Evolutionary conservation across 164 flowering plant species (phyloP).

Genomic region (Piper longum): DNA sequence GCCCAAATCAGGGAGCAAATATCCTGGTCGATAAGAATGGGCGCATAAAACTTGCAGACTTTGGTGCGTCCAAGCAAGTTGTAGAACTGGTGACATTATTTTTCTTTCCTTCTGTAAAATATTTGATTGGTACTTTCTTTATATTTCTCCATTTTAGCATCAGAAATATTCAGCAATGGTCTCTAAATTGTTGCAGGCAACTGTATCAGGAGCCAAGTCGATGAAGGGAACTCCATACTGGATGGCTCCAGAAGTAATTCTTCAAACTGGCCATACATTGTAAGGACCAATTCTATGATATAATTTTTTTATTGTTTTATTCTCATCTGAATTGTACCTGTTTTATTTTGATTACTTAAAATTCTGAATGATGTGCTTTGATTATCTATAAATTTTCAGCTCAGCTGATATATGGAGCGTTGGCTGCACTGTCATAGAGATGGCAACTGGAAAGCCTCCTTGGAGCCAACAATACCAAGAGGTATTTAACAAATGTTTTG

Average conservation of each 20-base stretch:
- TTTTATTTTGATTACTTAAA: too few relatives aligned
- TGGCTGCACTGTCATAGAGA: constrained; percentile 97
- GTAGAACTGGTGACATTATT: constrained; percentile 64
- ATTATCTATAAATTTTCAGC: constrained; percentile 17
- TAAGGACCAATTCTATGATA: constrained; percentile 22
- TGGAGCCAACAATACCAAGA: constrained; percentile 83
- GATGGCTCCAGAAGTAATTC: constrained; percentile 99
- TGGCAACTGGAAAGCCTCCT: constrained; percentile 99
- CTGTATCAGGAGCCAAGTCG: constrained; percentile 86
- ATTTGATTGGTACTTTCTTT: background rate
- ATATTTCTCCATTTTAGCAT: background rate
- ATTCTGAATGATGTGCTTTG: too few relatives aligned
- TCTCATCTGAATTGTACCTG: too few relatives aligned
- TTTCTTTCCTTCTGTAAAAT: background rate
- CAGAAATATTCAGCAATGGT: background rate
- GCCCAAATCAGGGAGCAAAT: constrained; percentile 61
- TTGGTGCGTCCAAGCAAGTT: constrained; percentile 97
- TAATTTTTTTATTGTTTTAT: too few relatives aligned
- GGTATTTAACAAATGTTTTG: too few relatives aligned
- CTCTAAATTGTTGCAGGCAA: constrained; percentile 42
- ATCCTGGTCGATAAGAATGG: constrained; percentile 96
- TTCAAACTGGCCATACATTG: constrained; percentile 95
- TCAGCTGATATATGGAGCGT: constrained; percentile 99
- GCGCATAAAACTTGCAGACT: constrained; percentile 95
- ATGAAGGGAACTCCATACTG: constrained; percentile 99